Evolutionary conservation across 2,329 filamentous ascomycete genomes (phyloP).

Genomic region (Scolecobasidium constrictum): DNA sequence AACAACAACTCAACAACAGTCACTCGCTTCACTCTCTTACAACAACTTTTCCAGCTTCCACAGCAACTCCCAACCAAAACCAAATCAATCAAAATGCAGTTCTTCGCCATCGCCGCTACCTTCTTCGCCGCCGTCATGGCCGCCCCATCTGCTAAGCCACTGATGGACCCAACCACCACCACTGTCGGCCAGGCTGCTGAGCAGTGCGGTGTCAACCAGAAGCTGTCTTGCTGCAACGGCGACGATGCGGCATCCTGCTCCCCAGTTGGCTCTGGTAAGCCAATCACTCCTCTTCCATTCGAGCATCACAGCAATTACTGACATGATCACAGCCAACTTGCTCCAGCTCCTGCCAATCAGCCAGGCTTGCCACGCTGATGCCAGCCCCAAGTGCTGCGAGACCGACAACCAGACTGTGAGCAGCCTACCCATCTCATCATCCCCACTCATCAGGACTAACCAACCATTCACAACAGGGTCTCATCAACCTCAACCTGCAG

Average conservation of each 20-base stretch:
- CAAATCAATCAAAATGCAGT: constrained; percentile 1
- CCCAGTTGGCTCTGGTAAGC: background rate
- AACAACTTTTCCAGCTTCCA: too few species aligned
- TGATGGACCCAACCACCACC: background rate
- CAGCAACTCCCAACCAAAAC: background rate
- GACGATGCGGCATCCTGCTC: background rate
- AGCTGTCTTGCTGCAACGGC: background rate
- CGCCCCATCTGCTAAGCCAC: background rate
- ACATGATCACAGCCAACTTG: background rate
- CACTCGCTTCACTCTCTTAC: background rate
- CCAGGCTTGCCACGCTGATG: background rate
- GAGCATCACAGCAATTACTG: too few species aligned
- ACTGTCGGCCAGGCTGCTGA: background rate
- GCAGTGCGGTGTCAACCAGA: background rate
- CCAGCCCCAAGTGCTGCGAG: background rate
- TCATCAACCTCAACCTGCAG: background rate
- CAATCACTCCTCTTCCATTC: background rate
- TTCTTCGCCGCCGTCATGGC: background rate
- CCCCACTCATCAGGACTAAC: background rate
- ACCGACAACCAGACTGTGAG: background rate
- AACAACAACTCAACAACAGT: background rate
- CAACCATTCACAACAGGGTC: background rate
- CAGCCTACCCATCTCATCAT: background rate
- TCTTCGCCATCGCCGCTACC: background rate
- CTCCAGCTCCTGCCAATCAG: background rate